Base-by-base conservation (phyloP, 768 basidiomycete genomes). In the Kwoniella europaea region DNA sequence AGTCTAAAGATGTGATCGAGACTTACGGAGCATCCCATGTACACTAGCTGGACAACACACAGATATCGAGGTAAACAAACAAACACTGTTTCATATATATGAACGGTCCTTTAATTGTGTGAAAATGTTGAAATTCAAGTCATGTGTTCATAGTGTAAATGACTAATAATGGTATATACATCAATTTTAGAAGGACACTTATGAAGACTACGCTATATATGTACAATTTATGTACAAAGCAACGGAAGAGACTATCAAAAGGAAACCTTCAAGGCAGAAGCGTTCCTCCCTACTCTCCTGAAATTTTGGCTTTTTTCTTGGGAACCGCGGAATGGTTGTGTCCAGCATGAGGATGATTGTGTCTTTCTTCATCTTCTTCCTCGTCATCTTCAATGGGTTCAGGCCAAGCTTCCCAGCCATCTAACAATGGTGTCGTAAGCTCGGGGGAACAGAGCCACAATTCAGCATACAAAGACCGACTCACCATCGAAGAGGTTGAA, bases 371-470 rank as follows among this genome's bases (percentile, higher is more conserved):
- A 6, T 15, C 65, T 12, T 68, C 70, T 12, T 66, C 52, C 10
- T 67, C 66, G 10, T 59, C 70, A 20, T 67, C 72, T 22, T 52
- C 68, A 20, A 35, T 20, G 13, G 66, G 62, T 12, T 77, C 77
- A 15, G 63, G 42, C 80, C 78, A 76, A 20, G 70, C 81, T 61
- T 84, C 83, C 74, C 79, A 83, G 0, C 83, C 83, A 56, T 83
- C 82, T 57, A 54, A 15, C 43, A 9, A 27, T 20, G 3, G 18
- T 7, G 10, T 53, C 58, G 52, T 69, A 65, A 70, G 56, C 12
- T 7, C 6, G 5, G 35, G 5, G 35, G 35, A 6, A 35, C 6
- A 18, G 27, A 1, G 20, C 0, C 16, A 22, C 9, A 3, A 20
- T 5, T 2, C 13, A 41, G 10, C n/a, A 22, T 7, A 3, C 52